A percentile compares a stretch with the other conserved stretches of the same genome.
phyloP scores from a whole-genome alignment of 2,329 filamentous ascomycete genomes.

The Verticillium klebahnii region DNA sequence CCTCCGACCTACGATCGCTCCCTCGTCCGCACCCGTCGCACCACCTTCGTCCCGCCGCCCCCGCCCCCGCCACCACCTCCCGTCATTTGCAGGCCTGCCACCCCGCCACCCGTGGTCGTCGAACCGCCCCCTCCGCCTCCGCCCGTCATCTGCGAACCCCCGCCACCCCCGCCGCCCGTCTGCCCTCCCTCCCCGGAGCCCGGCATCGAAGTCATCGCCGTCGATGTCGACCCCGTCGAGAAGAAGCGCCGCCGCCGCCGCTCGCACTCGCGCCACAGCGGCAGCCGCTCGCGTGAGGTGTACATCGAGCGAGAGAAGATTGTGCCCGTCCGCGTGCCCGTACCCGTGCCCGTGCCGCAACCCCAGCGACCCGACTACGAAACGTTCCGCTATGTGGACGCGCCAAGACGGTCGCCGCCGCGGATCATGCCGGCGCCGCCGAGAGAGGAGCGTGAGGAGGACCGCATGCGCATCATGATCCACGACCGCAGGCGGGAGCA shows the following conservation, averaged over 20 bases:
- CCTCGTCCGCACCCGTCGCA: conserved; percentile 29
- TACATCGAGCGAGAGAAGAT: conserved; percentile 36
- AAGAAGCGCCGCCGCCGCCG: conserved; percentile 8
- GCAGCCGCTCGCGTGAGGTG: conserved; percentile 22
- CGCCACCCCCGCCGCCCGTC: conserved; percentile 15
- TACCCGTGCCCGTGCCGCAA: conserved; percentile 34
- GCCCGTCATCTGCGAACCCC: conserved; percentile 19
- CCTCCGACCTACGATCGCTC: conserved; percentile 33
- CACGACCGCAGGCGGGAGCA: conserved; percentile 25
- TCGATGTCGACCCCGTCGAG: conserved; percentile 19
- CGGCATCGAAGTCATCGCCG: conserved; percentile 19
- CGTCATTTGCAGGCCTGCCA: conserved; percentile 10
- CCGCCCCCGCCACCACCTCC: conserved; percentile 24
- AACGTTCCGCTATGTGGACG: conserved; percentile 50
- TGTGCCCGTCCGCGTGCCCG: conserved; percentile 35
- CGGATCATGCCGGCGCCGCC: conserved; percentile 21
- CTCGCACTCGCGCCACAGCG: conserved; percentile 20
- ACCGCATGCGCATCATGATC: conserved; percentile 26
- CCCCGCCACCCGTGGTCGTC: conserved; percentile 12
- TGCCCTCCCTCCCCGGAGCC: conserved; percentile 14
- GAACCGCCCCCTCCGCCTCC: conserved; percentile 14
- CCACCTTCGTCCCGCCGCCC: conserved; percentile 32
- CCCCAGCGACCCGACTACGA: conserved; percentile 33
- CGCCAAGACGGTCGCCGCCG: conserved; percentile 34
- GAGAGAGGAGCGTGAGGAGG: conserved; percentile 20